A percentile compares a stretch with the other conserved stretches of the same genome.
phyloP scores from a whole-genome alignment of 169 alveolate genomes.

The Cryptosporidium parvum region DNA sequence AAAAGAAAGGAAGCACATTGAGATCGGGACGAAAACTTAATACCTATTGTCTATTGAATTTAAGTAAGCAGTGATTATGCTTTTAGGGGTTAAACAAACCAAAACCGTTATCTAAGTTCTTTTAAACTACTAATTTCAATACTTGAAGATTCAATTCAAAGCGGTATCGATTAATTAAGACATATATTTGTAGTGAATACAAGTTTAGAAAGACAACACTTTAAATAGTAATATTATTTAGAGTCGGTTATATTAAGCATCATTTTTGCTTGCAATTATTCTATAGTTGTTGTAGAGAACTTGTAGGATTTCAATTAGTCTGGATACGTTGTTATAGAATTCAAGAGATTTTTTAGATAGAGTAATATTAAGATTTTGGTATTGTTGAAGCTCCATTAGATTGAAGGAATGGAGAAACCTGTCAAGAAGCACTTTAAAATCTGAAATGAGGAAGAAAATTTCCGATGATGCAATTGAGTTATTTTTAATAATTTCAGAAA shows the following conservation, averaged over 20 bases:
- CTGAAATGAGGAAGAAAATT: conserved; percentile 55
- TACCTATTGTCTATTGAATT: too few species aligned
- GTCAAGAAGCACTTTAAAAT: conserved; percentile 58
- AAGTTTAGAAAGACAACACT: neutral
- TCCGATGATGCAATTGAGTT: conserved; percentile 62
- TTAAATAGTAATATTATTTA: neutral
- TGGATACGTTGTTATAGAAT: conserved; percentile 31
- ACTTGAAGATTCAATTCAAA: too few species aligned
- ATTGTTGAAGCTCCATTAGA: conserved; percentile 41
- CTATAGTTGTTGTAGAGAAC: conserved; percentile 41
- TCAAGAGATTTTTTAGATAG: conserved; percentile 19
- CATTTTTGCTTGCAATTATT: conserved; percentile 62
- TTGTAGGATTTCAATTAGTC: conserved; percentile 45
- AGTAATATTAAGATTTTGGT: conserved; percentile 21
- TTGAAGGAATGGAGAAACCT: conserved; percentile 61
- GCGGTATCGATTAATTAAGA: neutral
- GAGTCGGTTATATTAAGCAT: conserved; percentile 37
- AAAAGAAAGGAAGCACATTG: neutral
- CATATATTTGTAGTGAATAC: neutral
- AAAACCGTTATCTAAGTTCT: too few species aligned
- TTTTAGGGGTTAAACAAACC: too few species aligned
- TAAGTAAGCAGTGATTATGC: too few species aligned
- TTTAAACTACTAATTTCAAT: too few species aligned
- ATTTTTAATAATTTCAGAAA: conserved; percentile 48
- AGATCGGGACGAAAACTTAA: neutral